phyloP scores from a whole-genome alignment of 2,329 filamentous ascomycete species.

The Proliferodiscus dingleyae region DNA sequence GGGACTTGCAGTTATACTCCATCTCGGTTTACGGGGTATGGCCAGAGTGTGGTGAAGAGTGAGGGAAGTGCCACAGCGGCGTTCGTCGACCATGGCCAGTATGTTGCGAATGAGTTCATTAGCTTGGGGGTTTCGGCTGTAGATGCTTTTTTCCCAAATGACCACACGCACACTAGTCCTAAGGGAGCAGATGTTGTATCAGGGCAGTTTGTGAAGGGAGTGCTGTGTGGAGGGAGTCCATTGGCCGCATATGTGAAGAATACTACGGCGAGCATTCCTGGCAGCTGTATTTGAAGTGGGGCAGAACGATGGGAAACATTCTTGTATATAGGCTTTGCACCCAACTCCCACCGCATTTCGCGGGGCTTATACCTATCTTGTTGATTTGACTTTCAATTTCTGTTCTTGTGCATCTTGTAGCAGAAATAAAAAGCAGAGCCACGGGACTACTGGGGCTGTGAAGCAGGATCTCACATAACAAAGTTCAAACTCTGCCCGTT shows the following conservation, averaged over 20 bases:
- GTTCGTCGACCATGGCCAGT: slow-evolving; percentile 56
- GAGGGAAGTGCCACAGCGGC: slow-evolving; percentile 34
- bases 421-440: no score
- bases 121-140: slow-evolving; percentile 42
- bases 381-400: no score
- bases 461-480: no score
- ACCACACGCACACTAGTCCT: slow-evolving; percentile 58
- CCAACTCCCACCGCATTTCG: no score
- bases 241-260: slow-evolving; percentile 27
- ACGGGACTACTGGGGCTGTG: no score
- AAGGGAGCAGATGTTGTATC: slow-evolving; percentile 49
- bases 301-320: neutral
- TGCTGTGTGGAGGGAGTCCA: slow-evolving; percentile 23
- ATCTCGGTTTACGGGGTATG: slow-evolving; percentile 54
- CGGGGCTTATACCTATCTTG: no score
- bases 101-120: slow-evolving; percentile 46
- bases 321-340: neutral
- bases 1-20: slow-evolving; percentile 43
- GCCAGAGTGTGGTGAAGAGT: slow-evolving; percentile 39
- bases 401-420: no score
- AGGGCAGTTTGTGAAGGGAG: slow-evolving; percentile 52
- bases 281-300: slow-evolving; percentile 21
- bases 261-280: slow-evolving; percentile 21
- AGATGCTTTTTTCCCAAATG: slow-evolving; percentile 47
- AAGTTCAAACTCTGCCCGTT: no score